These are phyloP conservation scores for Rhizomucor pusillus DNA, from an alignment of 371 early-diverging fungal genomes.

Conservation along the genomic window DNA sequence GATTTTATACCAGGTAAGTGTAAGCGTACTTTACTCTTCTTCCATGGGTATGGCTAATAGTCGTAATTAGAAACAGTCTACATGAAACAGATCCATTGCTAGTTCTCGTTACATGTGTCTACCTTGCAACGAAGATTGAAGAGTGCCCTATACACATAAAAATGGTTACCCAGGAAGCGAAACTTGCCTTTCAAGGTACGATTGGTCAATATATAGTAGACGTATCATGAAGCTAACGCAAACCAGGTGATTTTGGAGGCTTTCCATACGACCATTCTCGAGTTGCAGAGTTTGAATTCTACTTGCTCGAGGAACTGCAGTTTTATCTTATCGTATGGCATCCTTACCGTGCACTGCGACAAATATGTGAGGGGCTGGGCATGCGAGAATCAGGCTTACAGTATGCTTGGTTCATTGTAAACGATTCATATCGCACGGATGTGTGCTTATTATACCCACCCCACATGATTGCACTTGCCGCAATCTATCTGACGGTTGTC, in stretches of 20 bases:
- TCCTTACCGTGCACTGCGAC: conserved; percentile 77
- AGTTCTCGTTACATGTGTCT: conserved; percentile 78
- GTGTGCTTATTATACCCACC: conserved; percentile 83
- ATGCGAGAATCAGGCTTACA: conserved; percentile 64
- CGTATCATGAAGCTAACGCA: conserved; percentile 3
- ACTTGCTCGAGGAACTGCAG: conserved; percentile 83
- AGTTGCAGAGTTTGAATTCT: conserved; percentile 91
- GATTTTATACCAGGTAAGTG: conserved; percentile 82
- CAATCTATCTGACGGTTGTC: conserved; percentile 72
- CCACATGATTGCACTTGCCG: conserved; percentile 83
- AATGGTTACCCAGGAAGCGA: conserved; percentile 71
- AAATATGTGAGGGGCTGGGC: conserved; percentile 57
- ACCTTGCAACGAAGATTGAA: conserved; percentile 87
- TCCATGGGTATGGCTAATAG: too few species aligned
- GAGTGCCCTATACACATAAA: conserved; percentile 88
- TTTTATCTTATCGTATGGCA: conserved; percentile 86
- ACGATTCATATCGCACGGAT: conserved; percentile 78
- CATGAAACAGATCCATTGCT: conserved; percentile 74
- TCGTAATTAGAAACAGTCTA: conserved; percentile 59
- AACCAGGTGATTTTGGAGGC: conserved; percentile 40
- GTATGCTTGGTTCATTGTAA: conserved; percentile 81
- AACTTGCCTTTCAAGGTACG: conserved; percentile 58
- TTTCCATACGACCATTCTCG: conserved; percentile 74
- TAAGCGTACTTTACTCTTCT: too few species aligned
- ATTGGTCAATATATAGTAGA: too few species aligned